Base-by-base conservation (phyloP, 768 basidiomycete species). In the Sporobolomyces roseus region DNA sequence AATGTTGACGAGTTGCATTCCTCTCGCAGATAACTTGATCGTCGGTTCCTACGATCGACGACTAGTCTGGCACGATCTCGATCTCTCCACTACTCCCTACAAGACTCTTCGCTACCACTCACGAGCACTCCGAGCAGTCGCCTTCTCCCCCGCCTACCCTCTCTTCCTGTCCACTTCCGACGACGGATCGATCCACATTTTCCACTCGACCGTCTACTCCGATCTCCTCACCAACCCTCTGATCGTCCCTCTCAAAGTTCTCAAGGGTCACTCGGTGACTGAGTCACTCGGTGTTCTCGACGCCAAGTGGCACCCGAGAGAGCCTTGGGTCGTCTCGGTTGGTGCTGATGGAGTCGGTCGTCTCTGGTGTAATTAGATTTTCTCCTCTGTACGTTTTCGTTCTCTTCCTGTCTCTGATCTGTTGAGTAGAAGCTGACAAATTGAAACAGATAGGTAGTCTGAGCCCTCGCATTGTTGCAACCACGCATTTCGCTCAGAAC, bases 41-140 rank as follows among this genome's bases (percentile, higher is more conserved):
- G 90, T 99, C 56, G 96, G 96, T 66, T 91, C 91, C 53, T 98
- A 98, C 79, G 96, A 99, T 81, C 88, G 90, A 74, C 96, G 97
- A 79, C 81, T 99, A 21, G 93, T 92, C 78, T 99, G 96, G 96
- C 98, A 98, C 79, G 96, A 99, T 81, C 82, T 99, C 72, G 96
- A 98, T 76, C 85, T 99, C 63, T 91, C 88, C 74, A 88, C 90
- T 71, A 96, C 94, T 78, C 96, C 96, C 1, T 99, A 94, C 84
- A 97, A 96, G 81, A 86, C 96, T 62, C 81, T 99, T 74, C 60
- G 93, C 68, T 98, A 98, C 78, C 96, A 99, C 80, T 82, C 89
- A 7, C 88, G 89, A 70, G 96, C 96, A 30, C 88, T 99, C 66
- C 90, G 96, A 64, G 89, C 91, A 14, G 82, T 98, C 58, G 86